These are phyloP conservation scores for Pseudogymnoascus destructans DNA, from an alignment of 2,329 filamentous ascomycete genomes.

Conservation along the genomic window DNA sequence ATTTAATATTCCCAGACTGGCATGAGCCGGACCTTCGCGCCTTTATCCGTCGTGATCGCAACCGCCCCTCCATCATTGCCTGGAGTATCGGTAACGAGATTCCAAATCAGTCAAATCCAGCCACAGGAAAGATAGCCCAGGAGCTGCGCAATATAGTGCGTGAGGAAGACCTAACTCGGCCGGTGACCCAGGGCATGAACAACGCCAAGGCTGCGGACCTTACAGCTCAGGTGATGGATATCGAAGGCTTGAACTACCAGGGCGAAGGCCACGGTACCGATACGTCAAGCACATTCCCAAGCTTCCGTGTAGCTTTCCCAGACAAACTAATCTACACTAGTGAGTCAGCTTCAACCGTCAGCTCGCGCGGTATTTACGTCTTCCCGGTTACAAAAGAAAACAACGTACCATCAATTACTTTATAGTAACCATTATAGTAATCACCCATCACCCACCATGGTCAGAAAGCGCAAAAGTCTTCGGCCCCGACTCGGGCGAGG, in stretches of 20 bases:
- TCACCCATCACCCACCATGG: too few species aligned
- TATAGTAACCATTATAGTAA: too few species aligned
- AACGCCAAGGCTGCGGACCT: conserved; percentile 29
- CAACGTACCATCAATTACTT: too few species aligned
- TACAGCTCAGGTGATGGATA: conserved; percentile 32
- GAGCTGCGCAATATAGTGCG: conserved; percentile 31
- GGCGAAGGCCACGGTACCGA: conserved; percentile 34
- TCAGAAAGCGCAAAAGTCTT: too few species aligned
- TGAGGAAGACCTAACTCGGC: conserved; percentile 36
- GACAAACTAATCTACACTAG: conserved; percentile 34
- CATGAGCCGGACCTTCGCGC: conserved; percentile 38
- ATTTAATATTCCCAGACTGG: conserved; percentile 40
- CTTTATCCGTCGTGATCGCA: conserved; percentile 40
- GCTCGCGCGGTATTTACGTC: conserved; percentile 38
- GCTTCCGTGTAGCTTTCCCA: conserved; percentile 34
- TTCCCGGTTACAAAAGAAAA: conserved; percentile 35
- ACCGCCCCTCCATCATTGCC: conserved; percentile 38
- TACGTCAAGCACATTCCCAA: conserved; percentile 27
- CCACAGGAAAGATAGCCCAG: conserved; percentile 25
- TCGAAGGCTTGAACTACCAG: conserved; percentile 43
- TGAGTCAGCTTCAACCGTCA: conserved; percentile 34
- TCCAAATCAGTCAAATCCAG: conserved; percentile 31
- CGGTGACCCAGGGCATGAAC: conserved; percentile 35
- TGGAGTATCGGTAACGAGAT: conserved; percentile 45
- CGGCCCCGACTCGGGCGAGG: conserved; percentile 29